Evolutionary conservation across 176 grass and related monocot species (phyloP).

Genomic region (Melocanna baccifera): DNA sequence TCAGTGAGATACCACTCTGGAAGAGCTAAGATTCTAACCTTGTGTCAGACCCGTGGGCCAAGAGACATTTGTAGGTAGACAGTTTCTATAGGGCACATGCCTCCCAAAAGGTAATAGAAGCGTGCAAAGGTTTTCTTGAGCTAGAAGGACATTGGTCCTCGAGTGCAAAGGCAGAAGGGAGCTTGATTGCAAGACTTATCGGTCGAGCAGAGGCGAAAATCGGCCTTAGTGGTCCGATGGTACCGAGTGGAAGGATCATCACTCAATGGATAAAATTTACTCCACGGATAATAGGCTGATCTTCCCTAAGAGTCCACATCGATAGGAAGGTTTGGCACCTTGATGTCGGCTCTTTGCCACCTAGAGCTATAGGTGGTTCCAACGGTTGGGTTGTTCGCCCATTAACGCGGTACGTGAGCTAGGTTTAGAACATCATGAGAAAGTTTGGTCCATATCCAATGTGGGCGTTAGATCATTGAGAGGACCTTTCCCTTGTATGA

Average conservation of each 20-base stretch:
- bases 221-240: not conserved
- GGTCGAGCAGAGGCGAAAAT: not conserved
- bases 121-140: not conserved
- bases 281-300: not conserved
- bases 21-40: not conserved
- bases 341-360: no score
- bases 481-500: no score
- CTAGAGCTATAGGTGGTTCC: no score
- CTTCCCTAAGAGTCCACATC: no score
- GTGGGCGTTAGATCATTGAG: no score
- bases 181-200: not conserved
- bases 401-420: no score
- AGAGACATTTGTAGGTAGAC: not conserved
- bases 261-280: not conserved
- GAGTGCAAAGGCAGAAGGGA: not conserved
- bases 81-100: not conserved
- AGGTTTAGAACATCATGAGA: no score
- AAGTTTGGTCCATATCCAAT: no score
- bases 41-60: not conserved
- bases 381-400: no score
- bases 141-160: not conserved
- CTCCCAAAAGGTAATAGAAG: not conserved
- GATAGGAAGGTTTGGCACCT: no score
- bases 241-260: not conserved
- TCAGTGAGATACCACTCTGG: not conserved